Base-by-base conservation (phyloP, 352 stramenopile genomes). In the Phytophthora pluvialis region DNA sequence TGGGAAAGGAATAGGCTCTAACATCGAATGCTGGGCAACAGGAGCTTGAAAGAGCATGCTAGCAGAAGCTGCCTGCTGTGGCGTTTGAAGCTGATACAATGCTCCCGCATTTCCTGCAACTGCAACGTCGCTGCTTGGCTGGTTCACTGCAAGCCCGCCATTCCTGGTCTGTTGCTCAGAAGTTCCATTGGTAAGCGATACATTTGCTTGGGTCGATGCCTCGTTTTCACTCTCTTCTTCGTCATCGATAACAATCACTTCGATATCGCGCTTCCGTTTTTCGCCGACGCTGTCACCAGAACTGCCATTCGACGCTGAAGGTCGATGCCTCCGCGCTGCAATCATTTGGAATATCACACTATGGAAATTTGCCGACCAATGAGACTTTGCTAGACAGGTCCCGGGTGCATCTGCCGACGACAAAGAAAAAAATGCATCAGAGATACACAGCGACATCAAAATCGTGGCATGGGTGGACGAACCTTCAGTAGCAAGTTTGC, bases 171-270 rank as follows among this genome's bases (percentile, higher is more conserved):
- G 33, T 38, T 46, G 32, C 16, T 32, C 26, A 2, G 31, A 25
- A 43, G 5, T 35, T 59, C 25, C 36, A 40, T 60, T 54, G 25
- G 45, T 4, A 43, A 28, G 16, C 26, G 25, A 40, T 52, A 33
- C 15, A 18, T 32, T 38, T n/a, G 1, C 44, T 31, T 31, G 35
- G 6, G 18, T 51, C 29, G 18, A 9, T 45, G 28, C 13, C 38
- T 56, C 39, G 7, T 26, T 28, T 12, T 21, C 21, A 21, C 21
- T 21, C 21, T 60, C 50, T n/a, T 26, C 39, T 25, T 64, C 38
- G 2, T 77, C 74, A 44, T 89, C 78, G 38, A 93, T 78, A 29
- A 74, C 71, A 28, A 93, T 91, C 28, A 89, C 67, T 54, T 93
- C 83, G 26, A 75, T 40, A n/a, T 75, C 54, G 13, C 81, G 75